phyloP scores from a whole-genome alignment of 139 green algal species.

The Chlamydomonas asymmetrica region DNA sequence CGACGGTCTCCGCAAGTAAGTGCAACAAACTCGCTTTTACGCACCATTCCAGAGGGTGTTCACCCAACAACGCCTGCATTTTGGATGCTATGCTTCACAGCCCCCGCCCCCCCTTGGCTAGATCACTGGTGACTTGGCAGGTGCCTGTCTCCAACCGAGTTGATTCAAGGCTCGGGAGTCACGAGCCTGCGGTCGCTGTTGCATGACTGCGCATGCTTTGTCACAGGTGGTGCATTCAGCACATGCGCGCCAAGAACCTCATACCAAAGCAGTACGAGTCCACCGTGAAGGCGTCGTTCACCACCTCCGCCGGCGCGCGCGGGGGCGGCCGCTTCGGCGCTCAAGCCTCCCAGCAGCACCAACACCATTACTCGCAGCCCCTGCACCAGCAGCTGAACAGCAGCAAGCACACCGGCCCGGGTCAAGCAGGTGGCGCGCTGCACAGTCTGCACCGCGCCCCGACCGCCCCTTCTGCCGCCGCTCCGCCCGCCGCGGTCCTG shows the following conservation, averaged over 20 bases:
- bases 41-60: background rate
- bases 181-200: background rate
- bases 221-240: constrained; percentile 19
- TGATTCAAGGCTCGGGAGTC: background rate
- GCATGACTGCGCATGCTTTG: background rate
- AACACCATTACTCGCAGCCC: background rate
- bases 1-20: background rate
- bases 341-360: background rate
- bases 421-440: no score
- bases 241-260: background rate
- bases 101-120: background rate
- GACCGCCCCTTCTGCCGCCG: no score
- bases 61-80: background rate
- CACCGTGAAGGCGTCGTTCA: no score
- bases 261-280: constrained; percentile 15
- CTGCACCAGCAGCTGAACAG: background rate
- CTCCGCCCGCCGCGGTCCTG: no score
- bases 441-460: no score
- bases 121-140: background rate
- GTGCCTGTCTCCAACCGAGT: background rate
- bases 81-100: background rate
- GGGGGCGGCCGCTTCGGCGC: background rate
- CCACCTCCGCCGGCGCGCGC: no score
- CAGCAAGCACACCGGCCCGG: no score
- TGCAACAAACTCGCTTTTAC: background rate